phyloP scores from a whole-genome alignment of 106 monocot species.

The Acorus calamus region DNA sequence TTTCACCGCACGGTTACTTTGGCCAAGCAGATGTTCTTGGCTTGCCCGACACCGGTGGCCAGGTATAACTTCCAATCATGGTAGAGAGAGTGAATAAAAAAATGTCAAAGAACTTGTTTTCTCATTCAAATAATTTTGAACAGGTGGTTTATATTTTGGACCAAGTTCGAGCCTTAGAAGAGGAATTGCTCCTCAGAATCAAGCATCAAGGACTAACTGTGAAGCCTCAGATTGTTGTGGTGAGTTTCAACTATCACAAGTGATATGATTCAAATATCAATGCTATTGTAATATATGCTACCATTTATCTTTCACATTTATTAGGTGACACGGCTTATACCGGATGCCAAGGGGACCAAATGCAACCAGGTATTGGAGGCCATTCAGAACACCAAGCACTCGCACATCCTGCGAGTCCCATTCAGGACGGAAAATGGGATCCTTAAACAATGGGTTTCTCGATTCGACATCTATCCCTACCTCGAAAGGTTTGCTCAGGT shows the following conservation, averaged over 20 bases:
- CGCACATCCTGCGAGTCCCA: slow-evolving; percentile 77
- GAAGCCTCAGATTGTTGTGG: slow-evolving; percentile 86
- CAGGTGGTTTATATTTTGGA: slow-evolving; percentile 94
- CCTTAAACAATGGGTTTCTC: slow-evolving; percentile 79
- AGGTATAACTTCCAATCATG: slow-evolving; percentile 30
- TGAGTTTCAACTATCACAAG: slow-evolving; percentile 11
- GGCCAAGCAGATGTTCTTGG: slow-evolving; percentile 95
- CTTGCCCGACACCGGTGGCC: slow-evolving; percentile 92
- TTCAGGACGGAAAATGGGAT: slow-evolving; percentile 66
- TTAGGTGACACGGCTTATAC: slow-evolving; percentile 86
- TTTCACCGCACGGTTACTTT: slow-evolving; percentile 89
- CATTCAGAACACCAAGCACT: slow-evolving; percentile 65
- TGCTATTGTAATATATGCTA: no score
- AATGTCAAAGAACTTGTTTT: not conserved
- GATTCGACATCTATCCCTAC: slow-evolving; percentile 94
- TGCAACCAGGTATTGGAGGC: slow-evolving; percentile 88
- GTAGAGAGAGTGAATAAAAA: no score
- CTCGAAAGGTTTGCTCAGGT: slow-evolving; percentile 88
- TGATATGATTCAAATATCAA: not conserved
- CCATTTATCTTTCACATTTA: not conserved
- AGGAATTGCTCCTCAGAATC: slow-evolving; percentile 81
- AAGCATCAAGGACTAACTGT: slow-evolving; percentile 66
- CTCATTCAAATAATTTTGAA: not conserved
- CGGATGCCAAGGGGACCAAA: slow-evolving; percentile 85
- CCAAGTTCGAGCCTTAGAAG: slow-evolving; percentile 89